Percentiles rank a stretch among this genome's conserved stretches.
These are phyloP conservation scores for Lanmaoa rubissima DNA, from an alignment of 768 basidiomycete genomes.

Conservation along the genomic window DNA sequence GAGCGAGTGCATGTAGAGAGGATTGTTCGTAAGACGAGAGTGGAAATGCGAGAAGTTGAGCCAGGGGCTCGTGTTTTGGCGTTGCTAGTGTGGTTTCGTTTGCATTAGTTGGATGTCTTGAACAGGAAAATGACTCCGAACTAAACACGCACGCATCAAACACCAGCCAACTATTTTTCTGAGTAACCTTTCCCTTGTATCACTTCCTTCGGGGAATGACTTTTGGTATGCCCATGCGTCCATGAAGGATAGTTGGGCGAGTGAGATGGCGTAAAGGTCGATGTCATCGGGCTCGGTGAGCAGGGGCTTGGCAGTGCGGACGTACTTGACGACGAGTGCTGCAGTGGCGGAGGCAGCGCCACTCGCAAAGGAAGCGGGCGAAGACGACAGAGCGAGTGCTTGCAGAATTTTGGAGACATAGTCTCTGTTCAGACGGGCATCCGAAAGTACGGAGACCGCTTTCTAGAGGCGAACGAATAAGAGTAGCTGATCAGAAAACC, in stretches of 20 bases:
- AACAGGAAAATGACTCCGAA: neutral
- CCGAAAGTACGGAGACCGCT: conserved; percentile 71
- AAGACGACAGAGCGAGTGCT: conserved; percentile 42
- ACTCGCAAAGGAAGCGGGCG: conserved; percentile 37
- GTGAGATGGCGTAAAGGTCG: conserved; percentile 64
- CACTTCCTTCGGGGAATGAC: conserved; percentile 59
- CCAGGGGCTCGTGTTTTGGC: conserved; percentile 56
- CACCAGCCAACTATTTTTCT: conserved; percentile 65
- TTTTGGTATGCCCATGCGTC: conserved; percentile 79
- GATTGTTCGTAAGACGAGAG: conserved; percentile 64
- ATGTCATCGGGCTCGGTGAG: conserved; percentile 69
- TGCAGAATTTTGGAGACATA: conserved; percentile 77
- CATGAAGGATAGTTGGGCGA: conserved; percentile 60
- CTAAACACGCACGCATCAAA: conserved; percentile 56
- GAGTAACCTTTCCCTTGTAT: conserved; percentile 53
- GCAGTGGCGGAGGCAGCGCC: conserved; percentile 14
- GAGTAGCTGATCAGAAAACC: neutral
- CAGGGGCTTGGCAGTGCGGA: conserved; percentile 72
- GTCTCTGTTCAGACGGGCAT: conserved; percentile 71
- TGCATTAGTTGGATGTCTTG: neutral
- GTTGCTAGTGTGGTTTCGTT: conserved; percentile 40
- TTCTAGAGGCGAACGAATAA: conserved; percentile 37
- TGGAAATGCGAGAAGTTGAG: conserved; percentile 62
- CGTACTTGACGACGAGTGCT: conserved; percentile 63
- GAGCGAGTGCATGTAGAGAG: conserved; percentile 54